A percentile compares a stretch with the other conserved stretches of the same genome.
Evolutionary conservation across 129 eudicot genomes (phyloP).

Genomic region (Artemisia tridentata): DNA sequence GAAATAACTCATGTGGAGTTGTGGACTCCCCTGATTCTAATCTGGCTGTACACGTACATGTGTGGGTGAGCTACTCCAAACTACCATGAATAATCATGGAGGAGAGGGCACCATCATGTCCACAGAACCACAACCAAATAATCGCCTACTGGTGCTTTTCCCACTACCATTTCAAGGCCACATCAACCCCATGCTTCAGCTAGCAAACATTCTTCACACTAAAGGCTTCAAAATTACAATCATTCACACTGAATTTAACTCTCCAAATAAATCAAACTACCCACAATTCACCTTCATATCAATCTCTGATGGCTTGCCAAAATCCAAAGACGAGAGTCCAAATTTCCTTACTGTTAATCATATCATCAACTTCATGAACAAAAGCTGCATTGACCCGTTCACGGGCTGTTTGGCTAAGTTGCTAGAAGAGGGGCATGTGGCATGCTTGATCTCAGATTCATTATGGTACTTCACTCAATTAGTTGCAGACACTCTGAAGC

Average conservation of each 20-base stretch:
- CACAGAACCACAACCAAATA: background rate
- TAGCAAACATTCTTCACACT: too few relatives aligned
- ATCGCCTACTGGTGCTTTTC: conserved; percentile 10
- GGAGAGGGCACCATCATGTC: background rate
- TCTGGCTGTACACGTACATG: background rate
- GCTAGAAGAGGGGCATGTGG: conserved; percentile 5
- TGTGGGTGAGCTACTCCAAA: background rate
- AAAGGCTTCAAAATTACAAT: conserved; percentile 5
- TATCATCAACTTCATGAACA: conserved; percentile 16
- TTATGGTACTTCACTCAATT: conserved; percentile 24
- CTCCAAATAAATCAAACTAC: conserved; percentile 17
- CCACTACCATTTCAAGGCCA: too few relatives aligned
- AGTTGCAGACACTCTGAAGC: conserved; percentile 25
- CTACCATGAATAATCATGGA: background rate
- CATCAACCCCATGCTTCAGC: too few relatives aligned
- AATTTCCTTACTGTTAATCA: background rate
- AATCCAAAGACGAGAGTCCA: background rate
- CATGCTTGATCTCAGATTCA: conserved; percentile 27
- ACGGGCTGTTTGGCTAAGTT: conserved; percentile 18
- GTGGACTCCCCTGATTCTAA: background rate
- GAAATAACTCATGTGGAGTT: background rate
- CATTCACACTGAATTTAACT: conserved; percentile 22
- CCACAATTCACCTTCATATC: conserved; percentile 25
- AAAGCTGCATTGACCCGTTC: conserved; percentile 20
- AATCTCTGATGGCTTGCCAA: conserved; percentile 20